Conservation (phyloP, 1,284 basidiomycete species). For the Schizopora paradoxa region DNA sequence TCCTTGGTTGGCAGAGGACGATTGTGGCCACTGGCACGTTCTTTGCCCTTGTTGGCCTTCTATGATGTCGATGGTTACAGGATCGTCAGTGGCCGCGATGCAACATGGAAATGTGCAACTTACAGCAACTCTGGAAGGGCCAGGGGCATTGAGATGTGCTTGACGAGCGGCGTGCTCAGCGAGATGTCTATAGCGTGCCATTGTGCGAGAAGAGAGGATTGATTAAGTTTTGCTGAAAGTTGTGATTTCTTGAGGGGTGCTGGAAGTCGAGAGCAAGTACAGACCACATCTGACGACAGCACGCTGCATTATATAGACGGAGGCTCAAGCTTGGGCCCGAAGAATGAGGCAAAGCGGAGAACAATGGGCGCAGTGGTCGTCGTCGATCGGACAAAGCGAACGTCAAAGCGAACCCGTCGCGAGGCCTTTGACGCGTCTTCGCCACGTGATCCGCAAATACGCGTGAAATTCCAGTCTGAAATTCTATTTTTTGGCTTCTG, state of each 20-base stretch:
- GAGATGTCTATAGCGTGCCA: no score
- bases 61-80: no score
- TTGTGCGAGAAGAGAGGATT: no score
- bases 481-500: slow-evolving; percentile 4
- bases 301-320: not conserved
- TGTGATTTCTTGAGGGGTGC: not conserved
- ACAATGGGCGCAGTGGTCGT: not conserved
- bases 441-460: not conserved
- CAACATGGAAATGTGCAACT: no score
- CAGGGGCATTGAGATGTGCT: no score
- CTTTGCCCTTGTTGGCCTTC: no score
- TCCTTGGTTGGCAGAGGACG: not conserved
- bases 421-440: not conserved
- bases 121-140: no score
- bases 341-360: not conserved
- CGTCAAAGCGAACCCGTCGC: no score
- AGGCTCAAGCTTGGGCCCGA: not conserved
- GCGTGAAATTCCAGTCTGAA: not conserved
- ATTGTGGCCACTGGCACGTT: no score
- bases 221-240: no score
- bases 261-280: not conserved
- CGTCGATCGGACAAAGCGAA: not conserved
- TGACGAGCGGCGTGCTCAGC: no score
- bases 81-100: no score
- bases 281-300: not conserved